These are phyloP conservation scores for Colletotrichum liaoningense DNA, from an alignment of 2,329 filamentous ascomycete species.

Conservation along the genomic window DNA sequence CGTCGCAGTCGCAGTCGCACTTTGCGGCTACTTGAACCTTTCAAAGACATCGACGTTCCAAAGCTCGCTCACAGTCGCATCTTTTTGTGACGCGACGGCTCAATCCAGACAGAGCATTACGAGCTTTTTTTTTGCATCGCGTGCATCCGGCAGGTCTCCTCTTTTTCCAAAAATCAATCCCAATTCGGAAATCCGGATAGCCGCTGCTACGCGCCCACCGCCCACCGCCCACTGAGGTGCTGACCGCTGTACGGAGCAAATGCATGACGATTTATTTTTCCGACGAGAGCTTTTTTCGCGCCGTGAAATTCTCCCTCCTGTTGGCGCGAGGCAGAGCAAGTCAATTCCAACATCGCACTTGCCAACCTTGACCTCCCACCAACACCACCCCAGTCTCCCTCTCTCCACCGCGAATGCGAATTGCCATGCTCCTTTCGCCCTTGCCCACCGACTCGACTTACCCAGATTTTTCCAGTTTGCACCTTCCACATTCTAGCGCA, in stretches of 20 bases:
- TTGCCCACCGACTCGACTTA: slow-evolving; percentile 1
- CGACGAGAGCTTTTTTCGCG: slow-evolving; percentile 14
- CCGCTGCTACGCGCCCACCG: neutral
- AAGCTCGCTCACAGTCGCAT: neutral
- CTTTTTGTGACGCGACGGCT: neutral
- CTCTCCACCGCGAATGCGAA: slow-evolving; percentile 9
- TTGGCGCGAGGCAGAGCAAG: slow-evolving; percentile 9
- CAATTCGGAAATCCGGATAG: slow-evolving; percentile 24
- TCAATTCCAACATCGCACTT: slow-evolving; percentile 8
- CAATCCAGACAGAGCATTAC: neutral
- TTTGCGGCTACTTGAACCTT: neutral
- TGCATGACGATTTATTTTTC: slow-evolving; percentile 32
- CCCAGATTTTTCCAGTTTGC: neutral
- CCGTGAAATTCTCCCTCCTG: slow-evolving; percentile 28
- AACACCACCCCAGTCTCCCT: neutral
- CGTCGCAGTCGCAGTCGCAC: neutral
- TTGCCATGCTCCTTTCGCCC: slow-evolving; percentile 27
- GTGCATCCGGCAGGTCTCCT: neutral
- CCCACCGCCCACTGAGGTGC: too few relatives aligned
- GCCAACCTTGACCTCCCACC: slow-evolving; percentile 15
- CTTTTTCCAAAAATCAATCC: neutral
- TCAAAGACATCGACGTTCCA: slow-evolving; percentile 2
- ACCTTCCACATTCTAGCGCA: slow-evolving; percentile 17
- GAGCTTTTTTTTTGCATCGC: neutral
- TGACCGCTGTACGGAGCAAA: neutral